A percentile compares a stretch with the other conserved stretches of the same genome.
Conservation (phyloP, 2,329 filamentous ascomycete genomes). For the Colletotrichum musae region DNA sequence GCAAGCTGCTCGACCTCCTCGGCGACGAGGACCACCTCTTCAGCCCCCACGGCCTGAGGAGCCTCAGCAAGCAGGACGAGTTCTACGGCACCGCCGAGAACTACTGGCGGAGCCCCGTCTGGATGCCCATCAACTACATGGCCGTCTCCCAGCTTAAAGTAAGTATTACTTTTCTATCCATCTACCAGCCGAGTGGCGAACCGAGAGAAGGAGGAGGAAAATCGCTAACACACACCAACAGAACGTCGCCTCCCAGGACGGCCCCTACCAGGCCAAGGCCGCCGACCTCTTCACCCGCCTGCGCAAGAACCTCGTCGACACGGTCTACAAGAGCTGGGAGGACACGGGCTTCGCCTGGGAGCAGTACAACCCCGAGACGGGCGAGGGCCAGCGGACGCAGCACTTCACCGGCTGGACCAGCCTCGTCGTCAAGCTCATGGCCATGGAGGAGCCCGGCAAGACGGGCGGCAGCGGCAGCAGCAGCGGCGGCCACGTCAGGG, state of each 20-base stretch:
- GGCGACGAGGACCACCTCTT: constrained; percentile 89
- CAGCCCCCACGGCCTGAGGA: constrained; percentile 89
- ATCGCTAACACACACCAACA: constrained; percentile 47
- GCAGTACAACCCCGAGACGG: constrained; percentile 96
- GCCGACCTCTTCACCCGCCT: constrained; percentile 82
- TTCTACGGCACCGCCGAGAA: constrained; percentile 94
- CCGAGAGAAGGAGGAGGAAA: too few species aligned
- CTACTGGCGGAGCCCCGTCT: constrained; percentile 95
- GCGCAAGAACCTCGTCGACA: constrained; percentile 88
- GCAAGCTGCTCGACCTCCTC: constrained; percentile 82
- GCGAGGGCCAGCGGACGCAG: constrained; percentile 93
- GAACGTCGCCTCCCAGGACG: constrained; percentile 75
- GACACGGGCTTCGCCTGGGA: constrained; percentile 98
- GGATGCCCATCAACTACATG: constrained; percentile 97
- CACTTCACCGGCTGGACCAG: constrained; percentile 99
- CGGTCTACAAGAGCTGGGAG: constrained; percentile 89
- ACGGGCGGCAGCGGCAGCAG: constrained; percentile 41
- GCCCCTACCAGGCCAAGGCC: constrained; percentile 79
- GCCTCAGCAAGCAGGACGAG: constrained; percentile 85
- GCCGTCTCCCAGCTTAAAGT: constrained; percentile 84
- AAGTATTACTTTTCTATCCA: constrained; percentile 54
- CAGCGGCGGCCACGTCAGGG: constrained; percentile 50
- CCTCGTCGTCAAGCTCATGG: constrained; percentile 96
- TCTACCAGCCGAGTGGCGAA: too few species aligned
- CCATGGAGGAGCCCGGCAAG: constrained; percentile 80